Base-by-base conservation (phyloP, 345 rosid species). In the Arabis alpina region DNA sequence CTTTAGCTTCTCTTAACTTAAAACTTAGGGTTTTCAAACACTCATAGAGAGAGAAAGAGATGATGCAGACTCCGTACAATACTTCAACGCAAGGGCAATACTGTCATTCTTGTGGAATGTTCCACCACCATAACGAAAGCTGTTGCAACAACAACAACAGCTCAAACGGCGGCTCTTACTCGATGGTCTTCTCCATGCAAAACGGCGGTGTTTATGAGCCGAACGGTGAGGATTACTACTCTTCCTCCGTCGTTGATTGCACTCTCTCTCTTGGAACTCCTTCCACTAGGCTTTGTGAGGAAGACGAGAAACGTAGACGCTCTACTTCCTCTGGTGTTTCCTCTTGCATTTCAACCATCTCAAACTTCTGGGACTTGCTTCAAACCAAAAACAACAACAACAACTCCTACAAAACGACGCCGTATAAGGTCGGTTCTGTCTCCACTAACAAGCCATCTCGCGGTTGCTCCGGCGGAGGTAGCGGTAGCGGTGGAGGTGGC, bases 191-290 rank as follows among this genome's bases (percentile, higher is more conserved):
- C 53, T 62, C 79, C 47, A 67, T 67, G 68, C 78, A 53, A 67
- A 74, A 67, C 64, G 69, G 78, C 4, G 63, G 68, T 56, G 68
- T 60, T 53, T 63, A 10, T 1, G 74, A 63, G 48, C 79, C 51
- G 24, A 75, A 69, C 66, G 65, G 66, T 2, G 74, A 75, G 32
- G 76, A 71, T 32, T n/a, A 44, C 27, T 4, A 64, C 72, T 58
- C 80, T 32, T 50, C 85, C 16, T 77, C 95, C 16, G 83, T 85
- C 5, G 96, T 90, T 37, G 93, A 90, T 66, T 90, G 96, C 62
- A 90, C 95, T 16, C 95, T 90, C 60, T 90, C 97, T 13, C 79
- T 90, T 10, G 95, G 97, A 15, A 90, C 97, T 14, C 97, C 97
- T 2, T 88, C 97, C 39, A 88, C 97, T 41, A 83, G 97, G 63